phyloP scores from a whole-genome alignment of 768 basidiomycete species.

The Atractiella rhizophila region DNA sequence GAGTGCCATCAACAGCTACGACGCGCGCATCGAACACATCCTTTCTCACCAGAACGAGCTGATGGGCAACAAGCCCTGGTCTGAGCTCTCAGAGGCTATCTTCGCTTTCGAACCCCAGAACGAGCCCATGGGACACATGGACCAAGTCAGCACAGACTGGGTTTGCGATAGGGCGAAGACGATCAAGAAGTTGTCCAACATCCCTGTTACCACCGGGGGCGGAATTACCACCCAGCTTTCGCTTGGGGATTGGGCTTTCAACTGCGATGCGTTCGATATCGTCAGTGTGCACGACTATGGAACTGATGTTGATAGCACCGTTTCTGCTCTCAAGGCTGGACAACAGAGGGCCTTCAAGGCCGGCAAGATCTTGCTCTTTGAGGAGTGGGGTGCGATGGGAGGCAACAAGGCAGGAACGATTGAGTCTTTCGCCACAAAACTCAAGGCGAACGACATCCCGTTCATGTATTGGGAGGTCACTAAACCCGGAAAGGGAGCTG shows the following conservation, averaged over 20 bases:
- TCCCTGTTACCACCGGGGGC: conserved; percentile 16
- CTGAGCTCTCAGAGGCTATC: conserved; percentile 14
- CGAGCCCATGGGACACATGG: conserved; percentile 18
- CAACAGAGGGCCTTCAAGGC: conserved; percentile 1
- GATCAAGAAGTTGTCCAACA: conserved; percentile 11
- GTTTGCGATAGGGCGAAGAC: conserved; percentile 13
- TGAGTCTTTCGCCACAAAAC: conserved; percentile 8
- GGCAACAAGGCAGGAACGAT: conserved; percentile 12
- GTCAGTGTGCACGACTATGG: conserved; percentile 19
- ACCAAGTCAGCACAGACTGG: conserved; percentile 11
- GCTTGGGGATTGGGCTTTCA: conserved; percentile 14
- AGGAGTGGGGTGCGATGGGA: conserved; percentile 17
- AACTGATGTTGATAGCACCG: conserved; percentile 6
- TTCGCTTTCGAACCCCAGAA: conserved; percentile 16
- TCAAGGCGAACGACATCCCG: conserved; percentile 10
- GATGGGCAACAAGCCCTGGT: conserved; percentile 14
- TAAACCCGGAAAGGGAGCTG: conserved; percentile 11
- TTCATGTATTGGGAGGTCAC: conserved; percentile 16
- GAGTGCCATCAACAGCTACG: conserved; percentile 9
- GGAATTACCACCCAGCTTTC: conserved; percentile 13
- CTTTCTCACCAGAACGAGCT: conserved; percentile 13
- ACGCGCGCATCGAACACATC: conserved; percentile 15
- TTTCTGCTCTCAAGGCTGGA: conserved; percentile 7
- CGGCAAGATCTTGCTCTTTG: conserved; percentile 14
- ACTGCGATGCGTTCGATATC: conserved; percentile 15